These are phyloP conservation scores for Brachypodium distachyon DNA, from an alignment of 202 grass and related monocot genomes.

Conservation along the genomic window DNA sequence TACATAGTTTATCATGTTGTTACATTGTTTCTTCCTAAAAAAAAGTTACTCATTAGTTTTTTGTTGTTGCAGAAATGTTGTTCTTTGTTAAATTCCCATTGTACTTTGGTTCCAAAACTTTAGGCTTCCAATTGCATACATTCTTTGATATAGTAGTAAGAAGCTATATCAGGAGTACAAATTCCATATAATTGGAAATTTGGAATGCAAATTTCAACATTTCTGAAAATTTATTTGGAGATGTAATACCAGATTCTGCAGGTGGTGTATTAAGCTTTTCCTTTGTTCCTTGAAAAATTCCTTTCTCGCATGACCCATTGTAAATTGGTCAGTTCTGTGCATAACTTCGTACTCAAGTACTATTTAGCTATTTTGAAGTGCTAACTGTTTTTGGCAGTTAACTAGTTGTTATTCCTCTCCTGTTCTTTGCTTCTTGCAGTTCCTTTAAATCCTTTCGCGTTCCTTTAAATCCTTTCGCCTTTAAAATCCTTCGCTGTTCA, in stretches of 20 bases:
- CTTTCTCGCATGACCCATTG: background rate
- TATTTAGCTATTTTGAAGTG: conserved; percentile 2
- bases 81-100: too few species aligned
- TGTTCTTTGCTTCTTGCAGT: background rate
- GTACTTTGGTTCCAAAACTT: too few species aligned
- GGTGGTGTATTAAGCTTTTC: background rate
- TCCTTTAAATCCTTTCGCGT: background rate
- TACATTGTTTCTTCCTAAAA: too few species aligned
- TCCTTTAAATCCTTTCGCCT: background rate
- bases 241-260: background rate
- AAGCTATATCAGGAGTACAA: conserved; percentile 13
- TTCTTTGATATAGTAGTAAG: too few species aligned
- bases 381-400: background rate
- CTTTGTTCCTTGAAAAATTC: background rate
- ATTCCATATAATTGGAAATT: conserved; percentile 14
- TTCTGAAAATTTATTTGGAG: background rate
- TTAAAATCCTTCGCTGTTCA: background rate
- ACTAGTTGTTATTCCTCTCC: background rate
- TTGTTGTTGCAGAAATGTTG: too few species aligned
- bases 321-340: too few species aligned
- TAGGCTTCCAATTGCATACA: too few species aligned
- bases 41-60: too few species aligned
- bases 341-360: too few species aligned
- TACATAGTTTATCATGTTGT: too few species aligned
- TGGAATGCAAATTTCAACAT: too few species aligned